phyloP scores from a whole-genome alignment of 73 alveolate genomes.

The Uronychia binucleata region DNA sequence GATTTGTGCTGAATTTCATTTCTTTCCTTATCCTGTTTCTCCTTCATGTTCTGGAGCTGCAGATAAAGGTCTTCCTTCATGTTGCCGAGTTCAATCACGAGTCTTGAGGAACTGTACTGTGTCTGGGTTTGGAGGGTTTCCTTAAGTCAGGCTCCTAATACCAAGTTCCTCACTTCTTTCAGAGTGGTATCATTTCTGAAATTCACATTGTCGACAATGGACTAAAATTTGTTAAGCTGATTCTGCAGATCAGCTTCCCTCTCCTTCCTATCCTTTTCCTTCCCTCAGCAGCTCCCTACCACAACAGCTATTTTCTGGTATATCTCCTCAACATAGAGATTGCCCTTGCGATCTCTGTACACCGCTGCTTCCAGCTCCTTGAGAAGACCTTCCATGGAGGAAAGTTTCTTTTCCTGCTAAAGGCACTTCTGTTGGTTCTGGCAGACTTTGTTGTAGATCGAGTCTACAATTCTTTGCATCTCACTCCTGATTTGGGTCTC shows the following conservation, averaged over 20 bases:
- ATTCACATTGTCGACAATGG: background rate
- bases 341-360: background rate
- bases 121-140: background rate
- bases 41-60: background rate
- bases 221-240: background rate
- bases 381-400: background rate
- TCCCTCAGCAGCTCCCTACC: background rate
- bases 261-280: background rate
- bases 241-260: background rate
- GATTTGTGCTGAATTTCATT: background rate
- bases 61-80: background rate
- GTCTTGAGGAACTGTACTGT: background rate
- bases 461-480: background rate
- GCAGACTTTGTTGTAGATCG: background rate
- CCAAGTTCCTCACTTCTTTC: background rate
- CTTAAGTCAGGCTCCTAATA: background rate
- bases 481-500: background rate
- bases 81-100: background rate
- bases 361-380: background rate
- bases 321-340: background rate
- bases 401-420: background rate
- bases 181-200: background rate
- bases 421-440: background rate
- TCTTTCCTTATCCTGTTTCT: background rate
- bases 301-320: background rate